Evolutionary conservation across 805 yeast species (phyloP).

Genomic region (Wickerhamiella australiensis): DNA sequence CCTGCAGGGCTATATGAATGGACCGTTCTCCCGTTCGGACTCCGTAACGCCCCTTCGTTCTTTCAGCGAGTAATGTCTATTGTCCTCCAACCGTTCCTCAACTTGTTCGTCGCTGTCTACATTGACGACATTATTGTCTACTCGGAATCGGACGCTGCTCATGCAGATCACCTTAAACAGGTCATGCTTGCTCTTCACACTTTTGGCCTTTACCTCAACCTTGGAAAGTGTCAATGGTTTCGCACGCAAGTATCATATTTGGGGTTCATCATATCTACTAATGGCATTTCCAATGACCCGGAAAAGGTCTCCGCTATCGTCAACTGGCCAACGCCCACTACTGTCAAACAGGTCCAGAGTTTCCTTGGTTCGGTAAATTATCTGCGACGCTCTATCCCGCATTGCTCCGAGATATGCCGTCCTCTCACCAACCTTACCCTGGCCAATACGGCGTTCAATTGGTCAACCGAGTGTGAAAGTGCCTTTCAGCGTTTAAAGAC

Average conservation of each 20-base stretch:
- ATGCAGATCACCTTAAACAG: too few species aligned
- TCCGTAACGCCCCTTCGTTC: neutral
- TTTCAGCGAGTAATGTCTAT: neutral
- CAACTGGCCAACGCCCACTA: neutral
- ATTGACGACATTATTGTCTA: slow-evolving; percentile 3
- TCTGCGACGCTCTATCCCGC: neutral
- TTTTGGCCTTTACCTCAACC: neutral
- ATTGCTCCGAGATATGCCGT: neutral
- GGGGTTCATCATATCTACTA: neutral
- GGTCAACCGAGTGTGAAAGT: neutral
- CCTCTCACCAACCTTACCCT: neutral
- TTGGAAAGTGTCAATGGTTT: neutral
- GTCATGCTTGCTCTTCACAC: neutral
- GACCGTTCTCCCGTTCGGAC: slow-evolving; percentile 2
- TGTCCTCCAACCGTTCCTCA: neutral
- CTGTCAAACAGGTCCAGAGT: neutral
- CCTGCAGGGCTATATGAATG: neutral
- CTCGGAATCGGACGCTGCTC: too few species aligned
- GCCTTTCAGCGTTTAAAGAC: neutral
- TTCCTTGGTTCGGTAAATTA: neutral
- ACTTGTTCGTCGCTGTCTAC: neutral
- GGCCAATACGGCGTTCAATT: neutral
- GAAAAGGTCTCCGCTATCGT: neutral
- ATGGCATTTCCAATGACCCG: slow-evolving; percentile 3
- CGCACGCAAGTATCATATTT: neutral